Evolutionary conservation across 23 red algal genomes (phyloP), one percentile per base, ranked within the genome.

Genomic region (Agarophyton chilense): DNA sequence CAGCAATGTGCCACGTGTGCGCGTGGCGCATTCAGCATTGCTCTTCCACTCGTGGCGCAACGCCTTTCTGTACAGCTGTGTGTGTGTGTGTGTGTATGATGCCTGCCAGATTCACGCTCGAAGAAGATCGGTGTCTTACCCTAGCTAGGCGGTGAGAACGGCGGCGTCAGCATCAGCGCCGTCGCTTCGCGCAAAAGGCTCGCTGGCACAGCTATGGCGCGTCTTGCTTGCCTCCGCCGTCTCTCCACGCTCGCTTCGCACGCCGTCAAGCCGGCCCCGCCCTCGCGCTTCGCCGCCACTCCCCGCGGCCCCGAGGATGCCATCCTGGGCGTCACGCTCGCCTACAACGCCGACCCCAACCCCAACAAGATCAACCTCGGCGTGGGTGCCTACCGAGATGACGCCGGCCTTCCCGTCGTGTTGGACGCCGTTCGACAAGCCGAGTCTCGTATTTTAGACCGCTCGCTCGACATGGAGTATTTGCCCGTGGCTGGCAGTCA

Each of bases 351-450:
- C 9, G 90, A 94, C 77, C 36, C 68, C 3, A 78, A 83, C 31
- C 88, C 92, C 52, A 72, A 84, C 13, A 98, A 98, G 92, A 73
- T 98, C 26, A 98, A 98, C 54, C 76, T 98, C n/a, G 92, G 96
- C 46, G 96, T 98, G n/a, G 96, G 96, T 79, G 96, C 96, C 10
- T 98, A 98, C 72, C 92, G 96, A 19, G 96, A 98, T 77, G 96
- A 94, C 51, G 81, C 83, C 51, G 96, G 96, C 26, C 46, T 74
- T 24, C 96, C 96, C 29, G 60, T 81, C 17, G 91, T 98, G 40
- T 52, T 98, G 31, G 40, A 77, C 26, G 72, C 86, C 29, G 89
- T 97, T 4, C 84, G 95, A 3, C 49, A 84, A 13, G 95, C 95
- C 2, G 95, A 93, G 78, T 29, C 47, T 18, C 71, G 78, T 25